Conservation (phyloP, 768 basidiomycete genomes). For the Kwoniella botswanensis region DNA sequence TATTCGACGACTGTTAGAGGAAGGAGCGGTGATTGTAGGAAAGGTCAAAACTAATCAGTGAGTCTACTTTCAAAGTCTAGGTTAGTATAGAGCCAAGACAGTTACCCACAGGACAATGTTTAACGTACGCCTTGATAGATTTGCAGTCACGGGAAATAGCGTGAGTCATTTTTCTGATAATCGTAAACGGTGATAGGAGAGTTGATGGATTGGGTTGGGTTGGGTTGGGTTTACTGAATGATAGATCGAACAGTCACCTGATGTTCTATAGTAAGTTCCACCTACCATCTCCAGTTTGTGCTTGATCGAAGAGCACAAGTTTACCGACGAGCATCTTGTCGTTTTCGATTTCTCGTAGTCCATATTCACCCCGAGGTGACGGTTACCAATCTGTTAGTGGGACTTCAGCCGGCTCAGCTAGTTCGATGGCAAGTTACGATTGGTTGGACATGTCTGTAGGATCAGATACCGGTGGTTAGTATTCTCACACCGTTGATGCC, state of each 20-base stretch:
- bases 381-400: constrained; percentile 40
- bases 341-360: constrained; percentile 4
- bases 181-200: too few relatives aligned
- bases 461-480: constrained; percentile 43
- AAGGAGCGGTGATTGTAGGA: constrained; percentile 65
- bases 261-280: constrained; percentile 13
- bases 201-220: too few relatives aligned
- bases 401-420: constrained; percentile 44
- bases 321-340: too few relatives aligned
- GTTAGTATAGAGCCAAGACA: too few relatives aligned
- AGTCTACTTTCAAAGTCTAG: not conserved
- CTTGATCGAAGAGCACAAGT: too few relatives aligned
- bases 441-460: constrained; percentile 53
- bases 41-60: constrained; percentile 62
- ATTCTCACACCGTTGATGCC: too few relatives aligned
- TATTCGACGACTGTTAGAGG: constrained; percentile 62
- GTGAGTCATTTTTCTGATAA: not conserved
- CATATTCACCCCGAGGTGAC: constrained; percentile 53
- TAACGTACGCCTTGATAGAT: not conserved
- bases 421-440: constrained; percentile 48
- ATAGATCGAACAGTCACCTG: constrained; percentile 15
- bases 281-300: not conserved
- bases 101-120: too few relatives aligned
- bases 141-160: not conserved
- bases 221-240: too few relatives aligned